These are phyloP conservation scores for Triadica sebifera DNA, from an alignment of 345 rosid genomes.

Conservation along the genomic window DNA sequence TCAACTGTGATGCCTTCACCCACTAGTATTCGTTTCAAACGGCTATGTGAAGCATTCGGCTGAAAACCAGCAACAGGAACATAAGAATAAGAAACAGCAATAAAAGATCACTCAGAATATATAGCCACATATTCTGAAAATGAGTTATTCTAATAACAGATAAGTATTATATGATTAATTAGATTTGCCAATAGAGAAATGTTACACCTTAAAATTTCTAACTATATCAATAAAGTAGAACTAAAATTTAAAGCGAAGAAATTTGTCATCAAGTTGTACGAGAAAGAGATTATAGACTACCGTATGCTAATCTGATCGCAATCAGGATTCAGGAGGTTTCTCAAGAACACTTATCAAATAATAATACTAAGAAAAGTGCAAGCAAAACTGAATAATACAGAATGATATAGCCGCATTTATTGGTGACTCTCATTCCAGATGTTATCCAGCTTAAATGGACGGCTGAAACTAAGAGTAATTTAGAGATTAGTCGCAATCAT, in stretches of 20 bases:
- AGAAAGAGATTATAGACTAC: not conserved
- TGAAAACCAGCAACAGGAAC: constrained; percentile 27
- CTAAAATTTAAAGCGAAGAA: not conserved
- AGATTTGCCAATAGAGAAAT: no score
- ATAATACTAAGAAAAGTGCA: not conserved
- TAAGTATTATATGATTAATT: no score
- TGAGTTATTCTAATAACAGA: no score
- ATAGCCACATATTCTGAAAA: not conserved
- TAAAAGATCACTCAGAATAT: not conserved
- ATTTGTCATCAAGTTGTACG: not conserved
- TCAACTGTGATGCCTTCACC: constrained; percentile 66
- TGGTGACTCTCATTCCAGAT: not conserved
- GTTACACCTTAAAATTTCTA: no score
- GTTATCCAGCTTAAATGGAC: not conserved
- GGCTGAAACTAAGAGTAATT: not conserved
- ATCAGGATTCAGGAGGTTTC: not conserved
- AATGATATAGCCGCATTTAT: not conserved
- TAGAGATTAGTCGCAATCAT: not conserved
- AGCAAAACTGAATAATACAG: not conserved
- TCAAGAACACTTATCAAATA: not conserved
- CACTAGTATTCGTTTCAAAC: constrained; percentile 54
- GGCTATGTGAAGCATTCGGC: constrained; percentile 48
- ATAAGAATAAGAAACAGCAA: not conserved
- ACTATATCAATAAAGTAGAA: no score
- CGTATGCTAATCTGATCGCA: no score